Base-by-base conservation (phyloP, 129 eudicot genomes). In the Centella asiatica region DNA sequence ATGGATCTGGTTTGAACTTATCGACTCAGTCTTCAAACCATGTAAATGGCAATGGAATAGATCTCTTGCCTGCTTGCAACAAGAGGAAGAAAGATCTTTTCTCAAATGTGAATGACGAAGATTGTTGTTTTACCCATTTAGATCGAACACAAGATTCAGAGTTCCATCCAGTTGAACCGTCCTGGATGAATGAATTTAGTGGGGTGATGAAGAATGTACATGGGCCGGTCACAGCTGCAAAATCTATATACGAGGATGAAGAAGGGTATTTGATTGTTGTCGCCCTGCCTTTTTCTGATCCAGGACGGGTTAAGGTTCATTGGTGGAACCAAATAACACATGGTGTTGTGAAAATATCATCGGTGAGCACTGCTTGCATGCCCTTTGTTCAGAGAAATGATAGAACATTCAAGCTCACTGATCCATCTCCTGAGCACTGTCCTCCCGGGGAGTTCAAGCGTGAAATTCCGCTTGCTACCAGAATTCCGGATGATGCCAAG, bases 401-500 rank as follows among this genome's bases (percentile, higher is more conserved):
- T 26, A 60, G 95, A 23, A 73, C 74, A 10, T 86, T 77, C 62
- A 86, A 76, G 60, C 78, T 86, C 67, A 80, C 85, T 0, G 95
- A 86, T 71, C 78, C 75, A 31, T 47, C 76, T 1, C 85, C 95
- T 0, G 90, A 87, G 55, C 95, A 87, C 55, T 87, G 95, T 46
- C 88, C 92, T 15, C 88, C 83, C 1, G 95, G 95, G 62, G 92
- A 87, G 18, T 87, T 87, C 70, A 77, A 68, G 5, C 64, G 95
- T 70, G 92, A 80, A 58, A 87, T 87, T 22, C 76, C 71, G 18
- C 85, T 87, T 50, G 83, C 95, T 0, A 52, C 83, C 4, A 73
- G 74, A 3, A 87, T 87, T 44, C 95, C 95, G 0, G 95, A 87
- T 73, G 90, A 87, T 71, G 95, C 95, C 20, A 78, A 76, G 63